Evolutionary conservation across 306 rosid genomes (phyloP).

Genomic region (Prunus dulcis): DNA sequence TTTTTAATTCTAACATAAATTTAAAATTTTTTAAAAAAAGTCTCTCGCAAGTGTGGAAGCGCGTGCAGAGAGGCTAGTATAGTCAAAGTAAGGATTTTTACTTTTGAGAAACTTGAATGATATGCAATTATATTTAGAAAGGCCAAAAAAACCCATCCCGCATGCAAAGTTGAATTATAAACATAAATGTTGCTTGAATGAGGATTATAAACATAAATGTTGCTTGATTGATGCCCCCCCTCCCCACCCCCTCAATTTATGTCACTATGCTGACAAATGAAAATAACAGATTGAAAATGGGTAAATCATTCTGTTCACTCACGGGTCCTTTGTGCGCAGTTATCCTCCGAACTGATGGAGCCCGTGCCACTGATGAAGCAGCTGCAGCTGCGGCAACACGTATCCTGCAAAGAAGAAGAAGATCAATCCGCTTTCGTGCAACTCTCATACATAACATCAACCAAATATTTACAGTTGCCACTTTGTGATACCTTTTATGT

Average conservation of each 20-base stretch:
- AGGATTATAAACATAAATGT: no score
- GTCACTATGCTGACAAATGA: not conserved
- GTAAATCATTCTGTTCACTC: constrained; percentile 24
- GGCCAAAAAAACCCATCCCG: not conserved
- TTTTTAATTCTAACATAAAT: no score
- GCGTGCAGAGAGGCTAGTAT: no score
- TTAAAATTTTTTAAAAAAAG: no score
- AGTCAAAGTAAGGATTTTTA: not conserved
- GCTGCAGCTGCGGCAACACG: constrained; percentile 98
- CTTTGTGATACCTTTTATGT: constrained; percentile 67
- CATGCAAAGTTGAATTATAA: not conserved
- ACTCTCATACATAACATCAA: not conserved
- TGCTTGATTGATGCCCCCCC: not conserved
- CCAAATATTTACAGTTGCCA: constrained; percentile 4
- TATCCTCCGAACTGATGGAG: constrained; percentile 79
- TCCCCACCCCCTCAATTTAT: not conserved
- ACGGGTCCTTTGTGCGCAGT: constrained; percentile 55
- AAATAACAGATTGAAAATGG: not conserved
- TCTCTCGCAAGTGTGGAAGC: no score
- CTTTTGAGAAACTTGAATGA: not conserved
- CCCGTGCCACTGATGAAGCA: constrained; percentile 87
- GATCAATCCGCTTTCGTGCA: not conserved
- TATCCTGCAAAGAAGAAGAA: constrained; percentile 50
- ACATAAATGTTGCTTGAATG: not conserved
- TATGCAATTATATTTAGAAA: not conserved